A percentile compares a stretch with the other conserved stretches of the same genome.
phyloP scores from a whole-genome alignment of 2,329 filamentous ascomycete genomes.

The Pseudogymnoascus sp. region DNA sequence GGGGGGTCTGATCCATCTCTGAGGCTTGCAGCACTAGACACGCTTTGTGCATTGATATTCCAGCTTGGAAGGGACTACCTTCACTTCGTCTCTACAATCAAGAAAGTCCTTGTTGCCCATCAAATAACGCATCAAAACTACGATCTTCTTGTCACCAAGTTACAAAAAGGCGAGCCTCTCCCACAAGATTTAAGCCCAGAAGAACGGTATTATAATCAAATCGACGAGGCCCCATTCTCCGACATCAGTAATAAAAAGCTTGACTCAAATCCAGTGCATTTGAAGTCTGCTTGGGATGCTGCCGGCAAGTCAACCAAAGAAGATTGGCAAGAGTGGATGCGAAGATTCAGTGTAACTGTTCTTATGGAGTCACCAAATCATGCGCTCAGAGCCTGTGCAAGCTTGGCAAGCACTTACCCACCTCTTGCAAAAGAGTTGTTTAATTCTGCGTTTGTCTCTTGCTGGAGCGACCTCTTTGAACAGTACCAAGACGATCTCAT shows the following conservation, averaged over 20 bases:
- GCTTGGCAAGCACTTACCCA: slow-evolving; percentile 81
- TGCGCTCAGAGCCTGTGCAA: slow-evolving; percentile 85
- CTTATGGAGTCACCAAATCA: slow-evolving; percentile 94
- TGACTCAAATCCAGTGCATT: slow-evolving; percentile 92
- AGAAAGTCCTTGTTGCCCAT: slow-evolving; percentile 71
- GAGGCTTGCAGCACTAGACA: slow-evolving; percentile 79
- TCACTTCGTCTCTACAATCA: slow-evolving; percentile 88
- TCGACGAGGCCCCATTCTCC: slow-evolving; percentile 71
- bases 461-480: slow-evolving; percentile 96
- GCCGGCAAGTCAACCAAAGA: slow-evolving; percentile 95
- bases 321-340: slow-evolving; percentile 99
- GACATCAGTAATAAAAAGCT: slow-evolving; percentile 89
- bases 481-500: slow-evolving; percentile 96
- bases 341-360: slow-evolving; percentile 89
- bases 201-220: slow-evolving; percentile 65
- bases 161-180: slow-evolving; percentile 90
- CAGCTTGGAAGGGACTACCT: slow-evolving; percentile 93
- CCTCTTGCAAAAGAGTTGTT: slow-evolving; percentile 90
- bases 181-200: slow-evolving; percentile 90
- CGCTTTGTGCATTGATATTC: slow-evolving; percentile 88
- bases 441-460: slow-evolving; percentile 97
- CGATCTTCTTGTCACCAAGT: slow-evolving; percentile 80
- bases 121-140: slow-evolving; percentile 88
- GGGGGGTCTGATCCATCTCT: slow-evolving; percentile 63
- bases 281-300: slow-evolving; percentile 96